These are phyloP conservation scores for Pythium myriotylum DNA, from an alignment of 352 stramenopile genomes.

Conservation along the genomic window DNA sequence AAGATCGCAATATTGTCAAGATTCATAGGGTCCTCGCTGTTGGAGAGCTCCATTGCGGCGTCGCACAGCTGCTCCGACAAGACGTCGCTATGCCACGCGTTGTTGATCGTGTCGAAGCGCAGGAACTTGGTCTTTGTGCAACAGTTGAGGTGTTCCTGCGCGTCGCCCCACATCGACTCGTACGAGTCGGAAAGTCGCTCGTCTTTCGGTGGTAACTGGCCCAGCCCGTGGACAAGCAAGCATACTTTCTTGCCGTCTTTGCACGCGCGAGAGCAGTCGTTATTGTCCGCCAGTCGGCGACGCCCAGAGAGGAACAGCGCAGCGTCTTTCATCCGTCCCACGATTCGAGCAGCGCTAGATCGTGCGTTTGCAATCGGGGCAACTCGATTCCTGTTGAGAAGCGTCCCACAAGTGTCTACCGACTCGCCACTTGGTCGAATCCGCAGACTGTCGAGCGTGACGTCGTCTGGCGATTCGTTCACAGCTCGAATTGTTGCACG, in stretches of 20 bases:
- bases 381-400: no score
- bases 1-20: slow-evolving; percentile 42
- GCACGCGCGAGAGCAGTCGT: slow-evolving; percentile 6
- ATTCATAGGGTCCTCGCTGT: slow-evolving; percentile 10
- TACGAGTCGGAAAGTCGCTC: slow-evolving; percentile 4
- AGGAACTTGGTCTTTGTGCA: slow-evolving; percentile 37
- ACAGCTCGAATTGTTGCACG: no score
- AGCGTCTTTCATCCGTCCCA: no score
- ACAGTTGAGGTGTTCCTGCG: slow-evolving; percentile 28
- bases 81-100: slow-evolving; percentile 27
- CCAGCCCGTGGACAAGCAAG: slow-evolving; percentile 39
- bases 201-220: slow-evolving; percentile 13
- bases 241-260: slow-evolving; percentile 28
- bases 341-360: no score
- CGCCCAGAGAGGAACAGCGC: slow-evolving; percentile 2
- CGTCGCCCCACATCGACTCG: slow-evolving; percentile 31
- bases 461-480: no score
- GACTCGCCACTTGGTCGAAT: no score
- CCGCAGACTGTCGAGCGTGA: no score
- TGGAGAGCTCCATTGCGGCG: slow-evolving; percentile 24
- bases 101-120: slow-evolving; percentile 34
- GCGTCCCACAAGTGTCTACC: no score
- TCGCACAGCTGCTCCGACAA: slow-evolving; percentile 19
- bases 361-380: no score
- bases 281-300: slow-evolving; percentile 7